phyloP scores from a whole-genome alignment of 352 stramenopile genomes.

The Phytopythium montanum region DNA sequence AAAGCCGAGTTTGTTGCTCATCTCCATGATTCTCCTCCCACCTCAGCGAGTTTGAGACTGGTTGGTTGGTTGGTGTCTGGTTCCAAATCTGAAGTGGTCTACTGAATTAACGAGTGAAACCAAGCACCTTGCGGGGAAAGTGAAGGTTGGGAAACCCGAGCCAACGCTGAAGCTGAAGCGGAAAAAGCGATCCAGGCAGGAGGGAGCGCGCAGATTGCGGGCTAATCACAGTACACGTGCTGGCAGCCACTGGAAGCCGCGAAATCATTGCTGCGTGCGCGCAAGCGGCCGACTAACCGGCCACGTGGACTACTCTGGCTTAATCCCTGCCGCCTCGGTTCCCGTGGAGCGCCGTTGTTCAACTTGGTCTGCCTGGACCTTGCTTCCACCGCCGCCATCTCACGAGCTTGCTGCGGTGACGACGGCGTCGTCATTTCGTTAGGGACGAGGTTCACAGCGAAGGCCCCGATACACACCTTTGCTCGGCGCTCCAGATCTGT shows the following conservation, averaged over 20 bases:
- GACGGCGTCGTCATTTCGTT: background rate
- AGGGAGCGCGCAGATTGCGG: background rate
- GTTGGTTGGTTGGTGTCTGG: no score
- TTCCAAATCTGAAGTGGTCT: background rate
- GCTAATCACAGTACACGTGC: background rate
- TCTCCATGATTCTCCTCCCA: background rate
- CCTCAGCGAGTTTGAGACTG: background rate
- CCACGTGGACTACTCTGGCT: slow-evolving; percentile 1
- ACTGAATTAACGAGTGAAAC: background rate
- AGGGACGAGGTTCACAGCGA: background rate
- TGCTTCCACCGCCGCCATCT: background rate
- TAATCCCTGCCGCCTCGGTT: background rate
- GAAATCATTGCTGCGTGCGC: background rate
- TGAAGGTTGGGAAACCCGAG: background rate
- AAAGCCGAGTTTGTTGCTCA: no score
- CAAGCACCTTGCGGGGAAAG: background rate
- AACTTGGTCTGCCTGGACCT: background rate
- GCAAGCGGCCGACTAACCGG: background rate
- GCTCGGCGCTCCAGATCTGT: no score
- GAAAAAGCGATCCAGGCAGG: background rate
- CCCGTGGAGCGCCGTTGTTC: background rate
- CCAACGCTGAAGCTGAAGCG: background rate
- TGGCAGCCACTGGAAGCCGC: background rate
- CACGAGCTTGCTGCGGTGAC: background rate
- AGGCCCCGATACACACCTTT: background rate